Conservation (phyloP, 2,329 filamentous ascomycete species). For the Penicillium sp. region DNA sequence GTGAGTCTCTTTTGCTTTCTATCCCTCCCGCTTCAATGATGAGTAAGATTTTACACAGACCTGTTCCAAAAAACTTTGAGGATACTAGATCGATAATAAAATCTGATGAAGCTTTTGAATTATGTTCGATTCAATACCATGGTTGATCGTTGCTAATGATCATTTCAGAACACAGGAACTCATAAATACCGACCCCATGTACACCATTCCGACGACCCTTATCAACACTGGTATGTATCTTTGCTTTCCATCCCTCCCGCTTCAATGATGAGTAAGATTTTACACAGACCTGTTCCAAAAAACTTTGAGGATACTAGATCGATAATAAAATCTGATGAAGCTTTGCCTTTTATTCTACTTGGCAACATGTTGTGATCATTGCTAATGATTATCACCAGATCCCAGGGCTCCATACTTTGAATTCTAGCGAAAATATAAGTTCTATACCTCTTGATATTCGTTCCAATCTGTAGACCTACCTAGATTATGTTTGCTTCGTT, state of each 20-base stretch:
- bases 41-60: not conserved
- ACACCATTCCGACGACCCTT: not conserved
- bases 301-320: conserved; percentile 52
- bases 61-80: not conserved
- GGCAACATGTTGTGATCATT: conserved; percentile 6
- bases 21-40: conserved; percentile 1
- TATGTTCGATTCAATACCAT: not conserved
- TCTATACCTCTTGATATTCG: not conserved
- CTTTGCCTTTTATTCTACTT: conserved; percentile 20
- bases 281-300: conserved; percentile 68
- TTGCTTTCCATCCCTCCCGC: conserved; percentile 1
- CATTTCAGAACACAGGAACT: not conserved
- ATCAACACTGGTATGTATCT: not conserved
- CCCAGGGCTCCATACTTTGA: not conserved
- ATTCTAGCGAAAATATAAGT: not conserved
- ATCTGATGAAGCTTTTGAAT: not conserved
- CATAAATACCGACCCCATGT: not conserved
- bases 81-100: not conserved
- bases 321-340: conserved; percentile 49
- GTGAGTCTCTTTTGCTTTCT: conserved; percentile 3
- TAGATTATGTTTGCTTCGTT: not conserved
- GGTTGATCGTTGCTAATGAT: not conserved
- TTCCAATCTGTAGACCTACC: not conserved
- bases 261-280: conserved; percentile 59
- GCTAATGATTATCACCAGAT: conserved; percentile 13